Evolutionary conservation across 2,329 filamentous ascomycete genomes (phyloP).

Genomic region (Clarireedia homoeocarpa): DNA sequence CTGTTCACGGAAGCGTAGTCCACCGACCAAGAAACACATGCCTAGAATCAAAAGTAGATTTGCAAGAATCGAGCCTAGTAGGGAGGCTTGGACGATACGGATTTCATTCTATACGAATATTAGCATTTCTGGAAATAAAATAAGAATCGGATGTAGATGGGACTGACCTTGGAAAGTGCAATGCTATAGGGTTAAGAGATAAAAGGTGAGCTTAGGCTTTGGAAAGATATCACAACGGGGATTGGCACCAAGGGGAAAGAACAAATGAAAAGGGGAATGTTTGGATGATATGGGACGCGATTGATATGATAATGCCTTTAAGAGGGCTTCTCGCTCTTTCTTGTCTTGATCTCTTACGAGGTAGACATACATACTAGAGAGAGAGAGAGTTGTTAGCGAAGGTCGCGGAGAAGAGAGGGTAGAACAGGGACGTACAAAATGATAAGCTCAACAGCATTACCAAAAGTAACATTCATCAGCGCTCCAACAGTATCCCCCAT

Average conservation of each 20-base stretch:
- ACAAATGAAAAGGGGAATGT: constrained; percentile 3
- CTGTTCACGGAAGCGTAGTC: constrained; percentile 81
- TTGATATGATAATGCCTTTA: constrained; percentile 38
- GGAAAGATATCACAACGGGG: constrained; percentile 15
- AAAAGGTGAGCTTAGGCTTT: constrained; percentile 32
- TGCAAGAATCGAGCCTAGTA: constrained; percentile 82
- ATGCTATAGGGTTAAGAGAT: constrained; percentile 45
- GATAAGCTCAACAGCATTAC: constrained; percentile 73
- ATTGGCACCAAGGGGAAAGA: constrained; percentile 15
- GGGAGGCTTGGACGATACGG: constrained; percentile 81
- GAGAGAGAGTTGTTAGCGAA: constrained; percentile 20
- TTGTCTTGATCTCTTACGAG: constrained; percentile 37
- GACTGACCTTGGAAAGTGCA: constrained; percentile 60
- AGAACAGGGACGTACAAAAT: constrained; percentile 49
- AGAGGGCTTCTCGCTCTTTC: constrained; percentile 37
- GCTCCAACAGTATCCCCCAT: constrained; percentile 68
- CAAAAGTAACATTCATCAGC: constrained; percentile 69
- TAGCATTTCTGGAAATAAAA: constrained; percentile 14
- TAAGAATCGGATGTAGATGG: background rate
- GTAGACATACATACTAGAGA: constrained; percentile 45
- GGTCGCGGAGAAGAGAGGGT: background rate
- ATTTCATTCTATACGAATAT: constrained; percentile 58
- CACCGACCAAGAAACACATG: constrained; percentile 85
- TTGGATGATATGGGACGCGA: constrained; percentile 36
- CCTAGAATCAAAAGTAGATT: constrained; percentile 84